phyloP scores from a whole-genome alignment of 2,329 filamentous ascomycete species.

The Ophiostoma australiae region DNA sequence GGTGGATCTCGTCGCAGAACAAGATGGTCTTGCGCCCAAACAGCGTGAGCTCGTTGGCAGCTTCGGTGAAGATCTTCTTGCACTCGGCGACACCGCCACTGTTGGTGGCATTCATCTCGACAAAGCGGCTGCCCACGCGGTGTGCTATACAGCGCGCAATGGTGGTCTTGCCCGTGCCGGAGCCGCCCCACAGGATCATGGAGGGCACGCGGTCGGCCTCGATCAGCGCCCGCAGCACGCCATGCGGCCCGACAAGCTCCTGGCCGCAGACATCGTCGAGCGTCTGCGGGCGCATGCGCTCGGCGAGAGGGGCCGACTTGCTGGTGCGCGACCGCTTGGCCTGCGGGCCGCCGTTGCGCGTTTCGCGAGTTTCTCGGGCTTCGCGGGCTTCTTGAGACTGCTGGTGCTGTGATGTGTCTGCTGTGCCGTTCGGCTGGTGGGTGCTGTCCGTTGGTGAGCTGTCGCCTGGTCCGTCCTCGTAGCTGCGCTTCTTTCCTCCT shows the following conservation, averaged over 20 bases:
- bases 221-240: conserved; percentile 82
- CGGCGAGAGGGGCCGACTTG: conserved; percentile 76
- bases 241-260: conserved; percentile 77
- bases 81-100: conserved; percentile 83
- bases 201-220: conserved; percentile 81
- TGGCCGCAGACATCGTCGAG: conserved; percentile 88
- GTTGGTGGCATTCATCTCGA: conserved; percentile 93
- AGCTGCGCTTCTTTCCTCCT: conserved; percentile 46
- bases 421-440: not conserved
- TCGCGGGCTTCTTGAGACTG: conserved; percentile 6
- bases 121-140: conserved; percentile 76
- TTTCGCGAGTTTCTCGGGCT: not conserved
- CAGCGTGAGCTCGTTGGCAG: conserved; percentile 69
- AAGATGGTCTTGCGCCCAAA: conserved; percentile 90
- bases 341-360: conserved; percentile 35
- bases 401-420: not conserved
- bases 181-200: conserved; percentile 88
- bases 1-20: conserved; percentile 95
- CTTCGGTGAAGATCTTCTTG: conserved; percentile 86
- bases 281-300: conserved; percentile 81
- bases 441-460: conserved; percentile 25
- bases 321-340: conserved; percentile 64
- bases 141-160: conserved; percentile 87
- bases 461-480: conserved; percentile 50
- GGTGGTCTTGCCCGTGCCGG: conserved; percentile 81